phyloP scores from a whole-genome alignment of 192 early-diverging fungal genomes.

The Umbelopsis vinacea region DNA sequence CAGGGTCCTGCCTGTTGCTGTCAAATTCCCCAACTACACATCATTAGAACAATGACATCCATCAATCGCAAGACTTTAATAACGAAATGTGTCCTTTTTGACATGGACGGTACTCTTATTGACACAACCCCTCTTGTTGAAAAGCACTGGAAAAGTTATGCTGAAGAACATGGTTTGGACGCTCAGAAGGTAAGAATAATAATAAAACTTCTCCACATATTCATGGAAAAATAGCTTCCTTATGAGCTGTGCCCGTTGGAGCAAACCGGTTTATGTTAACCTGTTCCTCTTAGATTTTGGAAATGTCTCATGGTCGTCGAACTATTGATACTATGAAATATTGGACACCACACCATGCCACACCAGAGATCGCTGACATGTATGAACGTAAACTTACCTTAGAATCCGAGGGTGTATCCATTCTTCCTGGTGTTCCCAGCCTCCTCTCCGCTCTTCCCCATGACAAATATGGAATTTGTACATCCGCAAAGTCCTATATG shows the following conservation, averaged over 20 bases:
- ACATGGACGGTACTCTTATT: constrained; percentile 55
- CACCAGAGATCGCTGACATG: constrained; percentile 24
- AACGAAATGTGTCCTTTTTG: constrained; percentile 39
- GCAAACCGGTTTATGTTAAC: not conserved
- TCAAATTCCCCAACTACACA: not conserved
- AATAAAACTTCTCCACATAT: not conserved
- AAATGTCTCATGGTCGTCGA: constrained; percentile 53
- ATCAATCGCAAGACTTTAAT: not conserved
- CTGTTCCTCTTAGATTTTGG: constrained; percentile 30
- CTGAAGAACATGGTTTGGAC: constrained; percentile 44
- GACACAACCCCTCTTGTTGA: constrained; percentile 56
- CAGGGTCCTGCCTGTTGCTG: not conserved
- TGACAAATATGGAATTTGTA: constrained; percentile 46
- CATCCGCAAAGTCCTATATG: constrained; percentile 50
- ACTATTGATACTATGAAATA: constrained; percentile 52
- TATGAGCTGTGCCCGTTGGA: not conserved
- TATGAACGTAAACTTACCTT: constrained; percentile 28
- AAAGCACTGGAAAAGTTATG: constrained; percentile 49
- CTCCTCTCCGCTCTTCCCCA: constrained; percentile 36
- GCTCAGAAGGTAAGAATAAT: constrained; percentile 34
- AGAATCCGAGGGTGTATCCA: constrained; percentile 47
- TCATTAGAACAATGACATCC: not conserved
- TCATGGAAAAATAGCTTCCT: not conserved
- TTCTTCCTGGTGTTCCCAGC: constrained; percentile 48
- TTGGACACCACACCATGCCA: constrained; percentile 44